Conservation (phyloP, 1,284 basidiomycete species). For the Veloboletus limbatus region DNA sequence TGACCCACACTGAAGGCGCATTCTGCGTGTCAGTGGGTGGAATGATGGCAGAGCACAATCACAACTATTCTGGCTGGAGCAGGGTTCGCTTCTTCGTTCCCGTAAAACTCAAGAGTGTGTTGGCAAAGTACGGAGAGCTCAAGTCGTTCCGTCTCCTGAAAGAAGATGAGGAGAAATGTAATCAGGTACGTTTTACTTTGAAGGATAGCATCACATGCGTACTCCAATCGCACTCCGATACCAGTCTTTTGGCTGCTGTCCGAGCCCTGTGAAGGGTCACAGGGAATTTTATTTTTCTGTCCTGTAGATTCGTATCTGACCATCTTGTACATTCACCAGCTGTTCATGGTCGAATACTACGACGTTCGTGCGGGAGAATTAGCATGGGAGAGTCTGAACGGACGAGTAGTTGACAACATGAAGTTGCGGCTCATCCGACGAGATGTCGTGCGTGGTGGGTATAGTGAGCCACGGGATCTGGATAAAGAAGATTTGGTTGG, state of each 20-base stretch:
- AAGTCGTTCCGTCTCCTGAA: constrained; percentile 30
- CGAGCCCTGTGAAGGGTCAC: constrained; percentile 2
- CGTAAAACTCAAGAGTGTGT: constrained; percentile 32
- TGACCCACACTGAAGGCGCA: constrained; percentile 41
- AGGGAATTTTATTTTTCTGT: constrained; percentile 2
- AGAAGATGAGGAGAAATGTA: constrained; percentile 26
- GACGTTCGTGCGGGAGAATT: constrained; percentile 54
- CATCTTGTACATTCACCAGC: constrained; percentile 26
- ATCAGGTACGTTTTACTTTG: constrained; percentile 28
- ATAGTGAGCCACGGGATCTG: constrained; percentile 22
- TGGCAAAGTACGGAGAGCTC: constrained; percentile 34
- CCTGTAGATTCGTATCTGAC: constrained; percentile 18
- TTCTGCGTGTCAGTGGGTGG: constrained; percentile 40
- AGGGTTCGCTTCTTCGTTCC: constrained; percentile 27
- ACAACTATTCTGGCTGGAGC: constrained; percentile 19
- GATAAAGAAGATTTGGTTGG: constrained; percentile 32
- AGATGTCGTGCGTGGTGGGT: constrained; percentile 21
- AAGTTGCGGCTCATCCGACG: constrained; percentile 33
- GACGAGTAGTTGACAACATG: constrained; percentile 44
- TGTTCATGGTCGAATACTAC: constrained; percentile 61
- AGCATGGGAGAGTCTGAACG: constrained; percentile 43
- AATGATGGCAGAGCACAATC: constrained; percentile 19
- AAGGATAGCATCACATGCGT: constrained; percentile 1
- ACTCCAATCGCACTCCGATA: constrained; percentile 3
- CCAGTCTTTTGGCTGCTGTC: constrained; percentile 5